phyloP scores from a whole-genome alignment of 2,329 filamentous ascomycete species.

The Penicillium sp. region DNA sequence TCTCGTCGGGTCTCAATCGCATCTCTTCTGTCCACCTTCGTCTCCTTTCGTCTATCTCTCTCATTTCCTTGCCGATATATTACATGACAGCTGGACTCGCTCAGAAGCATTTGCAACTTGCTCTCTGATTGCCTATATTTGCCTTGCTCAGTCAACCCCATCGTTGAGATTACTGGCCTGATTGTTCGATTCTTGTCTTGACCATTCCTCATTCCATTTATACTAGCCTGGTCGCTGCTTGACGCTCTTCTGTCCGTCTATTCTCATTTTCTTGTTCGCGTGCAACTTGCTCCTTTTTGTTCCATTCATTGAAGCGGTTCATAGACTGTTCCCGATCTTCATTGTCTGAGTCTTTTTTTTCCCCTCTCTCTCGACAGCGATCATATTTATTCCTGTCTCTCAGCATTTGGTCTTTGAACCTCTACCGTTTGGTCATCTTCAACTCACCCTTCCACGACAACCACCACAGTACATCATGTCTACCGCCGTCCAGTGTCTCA shows the following conservation, averaged over 20 bases:
- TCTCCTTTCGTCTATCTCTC: conserved; percentile 19
- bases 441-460: conserved; percentile 7
- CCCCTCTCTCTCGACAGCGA: conserved; percentile 1
- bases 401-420: conserved; percentile 6
- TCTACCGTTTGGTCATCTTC: neutral
- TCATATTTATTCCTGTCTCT: conserved; percentile 4
- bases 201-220: conserved; percentile 16
- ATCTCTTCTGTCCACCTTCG: conserved; percentile 18
- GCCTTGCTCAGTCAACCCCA: conserved; percentile 17
- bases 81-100: conserved; percentile 14
- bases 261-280: conserved; percentile 4
- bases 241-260: conserved; percentile 2
- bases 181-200: conserved; percentile 18
- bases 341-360: conserved; percentile 7
- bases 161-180: conserved; percentile 20
- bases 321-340: conserved; percentile 19
- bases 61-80: conserved; percentile 22
- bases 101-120: conserved; percentile 1
- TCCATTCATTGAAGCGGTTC: conserved; percentile 15
- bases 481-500: conserved; percentile 29
- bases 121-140: conserved; percentile 6
- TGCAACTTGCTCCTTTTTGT: conserved; percentile 3
- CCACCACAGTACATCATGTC: conserved; percentile 11
- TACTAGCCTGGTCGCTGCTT: conserved; percentile 29
- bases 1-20: conserved; percentile 22